These are phyloP conservation scores for Quercus wislizeni DNA, from an alignment of 306 rosid genomes.

Conservation along the genomic window DNA sequence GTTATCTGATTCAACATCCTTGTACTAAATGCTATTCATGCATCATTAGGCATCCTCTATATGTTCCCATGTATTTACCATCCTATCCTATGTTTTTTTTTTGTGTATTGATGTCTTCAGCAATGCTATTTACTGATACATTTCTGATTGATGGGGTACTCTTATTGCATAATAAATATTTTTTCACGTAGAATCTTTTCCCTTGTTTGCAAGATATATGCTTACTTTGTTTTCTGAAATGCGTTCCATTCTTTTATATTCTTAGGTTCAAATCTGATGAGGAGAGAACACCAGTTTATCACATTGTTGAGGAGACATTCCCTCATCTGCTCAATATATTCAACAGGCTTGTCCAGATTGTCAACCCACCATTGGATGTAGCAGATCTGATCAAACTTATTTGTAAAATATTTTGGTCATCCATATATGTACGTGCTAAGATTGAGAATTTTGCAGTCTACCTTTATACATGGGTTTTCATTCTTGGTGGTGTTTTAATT, in stretches of 20 bases:
- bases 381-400: constrained; percentile 94
- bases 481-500: not conserved
- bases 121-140: not conserved
- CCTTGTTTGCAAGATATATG: not conserved
- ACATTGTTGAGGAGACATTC: constrained; percentile 89
- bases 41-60: not conserved
- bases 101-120: not conserved
- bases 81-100: not conserved
- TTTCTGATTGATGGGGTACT: constrained; percentile 3
- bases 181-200: not conserved
- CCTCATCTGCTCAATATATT: constrained; percentile 85
- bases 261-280: constrained; percentile 97
- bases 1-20: not conserved
- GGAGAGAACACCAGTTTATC: constrained; percentile 86
- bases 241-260: constrained; percentile 9
- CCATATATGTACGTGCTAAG: constrained; percentile 72
- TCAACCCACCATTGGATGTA: constrained; percentile 78
- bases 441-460: not conserved
- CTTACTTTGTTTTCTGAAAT: not conserved
- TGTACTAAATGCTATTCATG: not conserved
- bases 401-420: constrained; percentile 99
- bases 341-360: constrained; percentile 76
- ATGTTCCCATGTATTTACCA: not conserved
- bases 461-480: not conserved
- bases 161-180: not conserved